A percentile compares a stretch with the other conserved stretches of the same genome.
Evolutionary conservation across 2,329 filamentous ascomycete species (phyloP).

Genomic region (Colletotrichum simmondsii): DNA sequence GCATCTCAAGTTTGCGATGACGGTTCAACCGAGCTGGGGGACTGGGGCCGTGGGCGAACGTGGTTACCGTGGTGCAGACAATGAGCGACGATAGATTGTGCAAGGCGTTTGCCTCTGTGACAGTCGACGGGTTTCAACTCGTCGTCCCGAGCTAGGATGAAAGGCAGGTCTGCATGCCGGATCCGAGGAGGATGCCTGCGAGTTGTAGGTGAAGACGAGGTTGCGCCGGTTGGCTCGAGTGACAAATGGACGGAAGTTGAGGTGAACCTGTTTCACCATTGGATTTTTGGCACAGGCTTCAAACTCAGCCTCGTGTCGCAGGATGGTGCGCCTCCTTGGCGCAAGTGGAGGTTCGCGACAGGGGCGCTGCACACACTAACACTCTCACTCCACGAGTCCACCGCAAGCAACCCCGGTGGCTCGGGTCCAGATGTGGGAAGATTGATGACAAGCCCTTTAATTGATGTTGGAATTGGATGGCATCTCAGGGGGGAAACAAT

Average conservation of each 20-base stretch:
- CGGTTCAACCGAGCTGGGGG: neutral
- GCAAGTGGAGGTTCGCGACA: neutral
- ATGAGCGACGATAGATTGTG: neutral
- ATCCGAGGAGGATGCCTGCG: conserved; percentile 20
- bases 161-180: conserved; percentile 14
- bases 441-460: conserved; percentile 7
- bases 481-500: neutral
- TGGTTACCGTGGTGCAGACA: neutral
- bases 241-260: conserved; percentile 29
- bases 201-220: neutral
- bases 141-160: conserved; percentile 27
- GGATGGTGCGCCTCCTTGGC: conserved; percentile 23
- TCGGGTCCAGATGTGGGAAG: conserved; percentile 3
- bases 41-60: no score
- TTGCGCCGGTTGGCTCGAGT: conserved; percentile 1
- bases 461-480: neutral
- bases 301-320: conserved; percentile 34
- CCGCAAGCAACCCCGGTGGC: neutral
- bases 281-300: conserved; percentile 33
- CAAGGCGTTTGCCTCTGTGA: conserved; percentile 12
- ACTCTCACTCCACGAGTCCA: neutral
- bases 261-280: conserved; percentile 35
- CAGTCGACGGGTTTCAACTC: conserved; percentile 29
- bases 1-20: conserved; percentile 14
- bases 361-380: neutral